Evolutionary conservation across 2,329 filamentous ascomycete species (phyloP).

Genomic region (Nannizziopsis arthrosporioides): DNA sequence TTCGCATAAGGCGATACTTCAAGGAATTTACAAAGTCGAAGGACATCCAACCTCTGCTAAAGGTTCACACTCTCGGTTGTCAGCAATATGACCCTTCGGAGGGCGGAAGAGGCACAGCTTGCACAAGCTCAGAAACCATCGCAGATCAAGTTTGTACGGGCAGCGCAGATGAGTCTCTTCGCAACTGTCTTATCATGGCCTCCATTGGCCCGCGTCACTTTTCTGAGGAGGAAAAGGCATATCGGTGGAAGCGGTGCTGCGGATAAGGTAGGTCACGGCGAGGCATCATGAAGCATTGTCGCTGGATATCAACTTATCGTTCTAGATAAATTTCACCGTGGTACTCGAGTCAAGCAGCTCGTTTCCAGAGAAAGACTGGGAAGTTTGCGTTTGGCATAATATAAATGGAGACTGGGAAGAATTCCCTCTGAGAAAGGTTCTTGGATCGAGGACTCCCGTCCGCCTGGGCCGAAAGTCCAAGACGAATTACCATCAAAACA

Average conservation of each 20-base stretch:
- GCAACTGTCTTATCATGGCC: constrained; percentile 53
- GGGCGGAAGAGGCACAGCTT: too few species aligned
- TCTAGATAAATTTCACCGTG: constrained; percentile 50
- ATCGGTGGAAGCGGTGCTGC: constrained; percentile 5
- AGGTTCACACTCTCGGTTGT: too few species aligned
- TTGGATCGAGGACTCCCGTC: constrained; percentile 21
- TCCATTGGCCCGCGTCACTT: constrained; percentile 55
- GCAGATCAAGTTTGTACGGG: constrained; percentile 26
- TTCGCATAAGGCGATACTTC: not conserved
- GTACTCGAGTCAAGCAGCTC: constrained; percentile 54
- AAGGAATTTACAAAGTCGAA: not conserved
- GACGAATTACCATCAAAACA: constrained; percentile 25
- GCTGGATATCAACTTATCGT: constrained; percentile 7
- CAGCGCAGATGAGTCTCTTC: constrained; percentile 39
- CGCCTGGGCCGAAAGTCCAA: constrained; percentile 18
- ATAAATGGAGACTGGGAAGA: constrained; percentile 47
- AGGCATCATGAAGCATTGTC: not conserved
- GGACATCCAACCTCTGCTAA: too few species aligned
- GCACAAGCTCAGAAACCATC: constrained; percentile 14
- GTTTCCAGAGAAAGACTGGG: constrained; percentile 50
- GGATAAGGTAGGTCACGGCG: constrained; percentile 19
- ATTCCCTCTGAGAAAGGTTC: constrained; percentile 40
- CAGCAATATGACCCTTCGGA: too few species aligned
- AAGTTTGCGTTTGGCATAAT: constrained; percentile 66
- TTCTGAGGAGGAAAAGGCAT: constrained; percentile 7